Conservation (phyloP, 805 yeast genomes). For the Clavispora asparagi region DNA sequence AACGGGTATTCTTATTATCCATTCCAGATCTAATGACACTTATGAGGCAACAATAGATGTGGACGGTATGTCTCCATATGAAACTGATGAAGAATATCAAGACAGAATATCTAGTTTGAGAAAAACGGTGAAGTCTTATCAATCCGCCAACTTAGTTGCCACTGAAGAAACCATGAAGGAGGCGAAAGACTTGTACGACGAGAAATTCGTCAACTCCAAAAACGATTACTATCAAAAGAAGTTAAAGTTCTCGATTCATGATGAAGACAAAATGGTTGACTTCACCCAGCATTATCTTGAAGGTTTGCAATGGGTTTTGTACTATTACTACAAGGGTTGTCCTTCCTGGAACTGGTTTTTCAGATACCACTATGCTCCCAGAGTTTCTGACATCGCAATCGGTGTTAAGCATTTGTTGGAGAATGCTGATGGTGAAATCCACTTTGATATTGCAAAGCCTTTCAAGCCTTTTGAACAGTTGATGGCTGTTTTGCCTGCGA, state of each 20-base stretch:
- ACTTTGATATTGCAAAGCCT: slow-evolving; percentile 69
- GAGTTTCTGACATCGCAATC: slow-evolving; percentile 76
- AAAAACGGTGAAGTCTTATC: slow-evolving; percentile 57
- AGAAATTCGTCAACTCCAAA: slow-evolving; percentile 78
- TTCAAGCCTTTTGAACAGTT: slow-evolving; percentile 92
- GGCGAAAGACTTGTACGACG: slow-evolving; percentile 58
- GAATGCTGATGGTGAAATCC: slow-evolving; percentile 28
- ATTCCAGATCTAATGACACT: slow-evolving; percentile 50
- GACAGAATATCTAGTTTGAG: slow-evolving; percentile 49
- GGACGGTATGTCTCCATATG: slow-evolving; percentile 68
- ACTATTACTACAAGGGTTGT: slow-evolving; percentile 84
- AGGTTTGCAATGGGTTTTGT: slow-evolving; percentile 95
- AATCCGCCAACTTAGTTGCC: slow-evolving; percentile 57
- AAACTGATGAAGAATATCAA: slow-evolving; percentile 59
- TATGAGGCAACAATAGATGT: slow-evolving; percentile 62
- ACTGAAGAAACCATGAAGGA: slow-evolving; percentile 48
- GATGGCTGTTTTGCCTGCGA: slow-evolving; percentile 95
- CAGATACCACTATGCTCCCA: slow-evolving; percentile 86
- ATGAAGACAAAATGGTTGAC: slow-evolving; percentile 53
- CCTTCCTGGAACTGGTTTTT: slow-evolving; percentile 97
- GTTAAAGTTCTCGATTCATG: slow-evolving; percentile 60
- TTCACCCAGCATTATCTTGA: slow-evolving; percentile 79
- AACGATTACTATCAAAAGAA: slow-evolving; percentile 81
- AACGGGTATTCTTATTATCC: slow-evolving; percentile 60
- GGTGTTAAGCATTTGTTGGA: slow-evolving; percentile 58